These are phyloP conservation scores for Populus hybrid DNA, from an alignment of 441 rosid species.

Conservation along the genomic window DNA sequence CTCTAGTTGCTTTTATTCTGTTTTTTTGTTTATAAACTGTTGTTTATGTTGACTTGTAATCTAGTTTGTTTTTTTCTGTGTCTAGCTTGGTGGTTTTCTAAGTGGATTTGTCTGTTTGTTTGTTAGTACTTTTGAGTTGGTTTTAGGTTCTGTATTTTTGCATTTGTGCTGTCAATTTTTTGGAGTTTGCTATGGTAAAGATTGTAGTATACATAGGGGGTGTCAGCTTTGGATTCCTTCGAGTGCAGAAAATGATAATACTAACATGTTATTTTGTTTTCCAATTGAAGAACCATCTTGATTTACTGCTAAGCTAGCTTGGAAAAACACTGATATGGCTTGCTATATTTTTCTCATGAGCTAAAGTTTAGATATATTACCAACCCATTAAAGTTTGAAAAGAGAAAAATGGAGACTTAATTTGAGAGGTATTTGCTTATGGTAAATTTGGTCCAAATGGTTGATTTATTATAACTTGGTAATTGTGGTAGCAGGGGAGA, in stretches of 20 bases:
- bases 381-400: neutral
- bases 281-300: conserved; percentile 8
- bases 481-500: conserved; percentile 39
- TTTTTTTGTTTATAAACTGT: neutral
- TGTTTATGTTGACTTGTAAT: neutral
- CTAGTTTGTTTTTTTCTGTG: neutral
- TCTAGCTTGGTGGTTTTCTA: neutral
- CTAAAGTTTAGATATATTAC: neutral
- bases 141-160: conserved; percentile 1
- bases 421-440: neutral
- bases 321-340: neutral
- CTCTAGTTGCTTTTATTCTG: neutral
- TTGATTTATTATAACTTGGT: conserved; percentile 1
- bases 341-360: neutral
- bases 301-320: neutral
- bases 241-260: neutral
- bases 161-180: conserved; percentile 20
- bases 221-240: too few relatives aligned
- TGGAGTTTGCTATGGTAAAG: neutral
- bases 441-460: conserved; percentile 16
- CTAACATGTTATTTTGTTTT: neutral
- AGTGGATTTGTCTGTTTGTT: conserved; percentile 12
- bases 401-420: neutral
- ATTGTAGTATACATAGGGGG: neutral
- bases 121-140: conserved; percentile 3